Evolutionary conservation across 192 early-diverging fungal species (phyloP).

Genomic region (Helicostylum pulchrum): DNA sequence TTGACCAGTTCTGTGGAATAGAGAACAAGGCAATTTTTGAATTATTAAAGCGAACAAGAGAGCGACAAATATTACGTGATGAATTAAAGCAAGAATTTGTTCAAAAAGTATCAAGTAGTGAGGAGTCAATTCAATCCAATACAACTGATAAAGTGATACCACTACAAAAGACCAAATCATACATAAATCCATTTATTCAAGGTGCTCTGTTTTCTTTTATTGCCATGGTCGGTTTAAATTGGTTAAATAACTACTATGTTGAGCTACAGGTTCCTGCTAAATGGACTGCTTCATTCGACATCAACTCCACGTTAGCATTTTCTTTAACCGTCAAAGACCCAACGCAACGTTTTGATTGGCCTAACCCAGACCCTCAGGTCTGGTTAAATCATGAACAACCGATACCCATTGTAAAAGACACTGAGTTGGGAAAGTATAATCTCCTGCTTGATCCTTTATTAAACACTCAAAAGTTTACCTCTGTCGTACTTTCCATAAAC

Average conservation of each 20-base stretch:
- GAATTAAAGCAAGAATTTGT: neutral
- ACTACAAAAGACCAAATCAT: too few species aligned
- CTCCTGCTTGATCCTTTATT: neutral
- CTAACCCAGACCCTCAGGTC: neutral
- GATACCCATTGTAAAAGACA: neutral
- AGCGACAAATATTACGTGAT: slow-evolving; percentile 11
- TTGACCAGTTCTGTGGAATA: slow-evolving; percentile 16
- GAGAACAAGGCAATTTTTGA: slow-evolving; percentile 15
- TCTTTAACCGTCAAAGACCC: neutral
- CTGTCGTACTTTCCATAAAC: too few species aligned
- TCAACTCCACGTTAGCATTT: neutral
- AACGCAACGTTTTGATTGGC: neutral
- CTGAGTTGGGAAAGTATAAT: neutral
- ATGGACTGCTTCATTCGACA: neutral
- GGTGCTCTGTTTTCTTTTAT: too few species aligned
- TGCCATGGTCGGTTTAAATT: too few species aligned
- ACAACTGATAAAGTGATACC: too few species aligned
- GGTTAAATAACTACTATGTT: too few species aligned
- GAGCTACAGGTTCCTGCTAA: too few species aligned
- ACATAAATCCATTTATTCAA: too few species aligned
- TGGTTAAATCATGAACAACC: slow-evolving; percentile 1
- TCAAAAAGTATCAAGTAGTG: neutral
- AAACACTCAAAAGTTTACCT: too few species aligned
- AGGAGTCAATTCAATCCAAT: too few species aligned
- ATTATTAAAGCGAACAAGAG: slow-evolving; percentile 17